Evolutionary conservation across 1,284 basidiomycete species (phyloP), one percentile per base, ranked within the genome.

Genomic region (Vanrija sp.): DNA sequence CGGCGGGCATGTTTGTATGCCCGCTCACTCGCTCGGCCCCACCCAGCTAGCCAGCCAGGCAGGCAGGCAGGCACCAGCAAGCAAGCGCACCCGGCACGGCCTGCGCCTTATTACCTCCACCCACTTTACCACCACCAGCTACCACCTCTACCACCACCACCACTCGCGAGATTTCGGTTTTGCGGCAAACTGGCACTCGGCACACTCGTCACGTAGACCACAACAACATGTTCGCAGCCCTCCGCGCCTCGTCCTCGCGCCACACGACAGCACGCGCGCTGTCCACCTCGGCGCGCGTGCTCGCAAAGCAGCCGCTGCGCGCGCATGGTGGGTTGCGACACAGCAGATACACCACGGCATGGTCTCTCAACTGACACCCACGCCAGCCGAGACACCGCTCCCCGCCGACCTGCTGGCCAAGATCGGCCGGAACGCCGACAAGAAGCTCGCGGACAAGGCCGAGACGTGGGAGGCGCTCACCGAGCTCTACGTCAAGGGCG

Each of bases 391-490:
- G 52, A 62, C 60, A 1, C 57, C 65, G 3, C 62, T 49, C 1
- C 73, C 73, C 9, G 51, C 55, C 18, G 67, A 67, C 45, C 62
- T 75, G 19, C 55, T 74, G 29, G 50, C 60, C 12, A 63, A 63
- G 53, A 73, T 75, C 26, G 73, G 73, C 18, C 64, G 72, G 18
- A 65, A 65, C 48, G 68, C 69, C n/a, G 68, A 72, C 38, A 73
- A 69, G 55, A 65, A 66, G 38, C 56, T 75, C 9, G 65, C 60
- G 15, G 55, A 60, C 6, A 61, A 67, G 50, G 66, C 62, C 2
- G 65, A 64, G 48, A 63, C 61, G 25, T 75, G 73, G 73, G 68
- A 71, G 9, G 61, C 51, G 18, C 58, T 75, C 39, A 69, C 62
- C 42, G 61, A 64, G 54, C 51, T 71, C 8, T 75, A 65, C 63